phyloP scores from a whole-genome alignment of 805 yeast species.

The Vanderwaltozyma yarrowii region DNA sequence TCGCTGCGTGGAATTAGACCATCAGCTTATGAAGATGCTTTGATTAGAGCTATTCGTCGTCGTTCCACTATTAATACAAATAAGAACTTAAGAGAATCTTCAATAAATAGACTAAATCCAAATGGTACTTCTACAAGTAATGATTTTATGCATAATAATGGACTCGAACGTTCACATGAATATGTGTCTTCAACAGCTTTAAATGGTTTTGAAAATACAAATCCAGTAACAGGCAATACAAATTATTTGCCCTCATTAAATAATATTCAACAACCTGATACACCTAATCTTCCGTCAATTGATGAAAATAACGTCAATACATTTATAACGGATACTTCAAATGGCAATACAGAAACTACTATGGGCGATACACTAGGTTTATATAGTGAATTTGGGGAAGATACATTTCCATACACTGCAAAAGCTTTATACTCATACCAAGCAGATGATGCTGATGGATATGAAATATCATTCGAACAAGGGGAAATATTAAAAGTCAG shows the following conservation, averaged over 20 bases:
- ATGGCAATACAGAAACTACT: conserved; percentile 26
- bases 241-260: not conserved
- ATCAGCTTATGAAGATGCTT: conserved; percentile 24
- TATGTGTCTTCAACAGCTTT: conserved; percentile 44
- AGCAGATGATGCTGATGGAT: conserved; percentile 87
- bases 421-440: conserved; percentile 77
- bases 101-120: not conserved
- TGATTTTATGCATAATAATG: not conserved
- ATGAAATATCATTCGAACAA: conserved; percentile 81
- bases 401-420: conserved; percentile 68
- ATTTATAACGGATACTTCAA: conserved; percentile 20
- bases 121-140: not conserved
- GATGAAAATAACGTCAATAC: conserved; percentile 13
- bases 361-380: conserved; percentile 29
- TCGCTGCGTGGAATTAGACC: conserved; percentile 43
- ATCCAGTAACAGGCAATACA: conserved; percentile 10
- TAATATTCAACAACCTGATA: not conserved
- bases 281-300: not conserved
- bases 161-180: conserved; percentile 4
- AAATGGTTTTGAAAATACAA: conserved; percentile 50
- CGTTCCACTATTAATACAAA: conserved; percentile 1
- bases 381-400: conserved; percentile 29
- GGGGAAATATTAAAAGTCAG: conserved; percentile 88
- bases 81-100: not conserved
- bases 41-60: conserved; percentile 19